These are phyloP conservation scores for Trichoderma sp. DNA, from an alignment of 2,329 filamentous ascomycete species.

Conservation along the genomic window DNA sequence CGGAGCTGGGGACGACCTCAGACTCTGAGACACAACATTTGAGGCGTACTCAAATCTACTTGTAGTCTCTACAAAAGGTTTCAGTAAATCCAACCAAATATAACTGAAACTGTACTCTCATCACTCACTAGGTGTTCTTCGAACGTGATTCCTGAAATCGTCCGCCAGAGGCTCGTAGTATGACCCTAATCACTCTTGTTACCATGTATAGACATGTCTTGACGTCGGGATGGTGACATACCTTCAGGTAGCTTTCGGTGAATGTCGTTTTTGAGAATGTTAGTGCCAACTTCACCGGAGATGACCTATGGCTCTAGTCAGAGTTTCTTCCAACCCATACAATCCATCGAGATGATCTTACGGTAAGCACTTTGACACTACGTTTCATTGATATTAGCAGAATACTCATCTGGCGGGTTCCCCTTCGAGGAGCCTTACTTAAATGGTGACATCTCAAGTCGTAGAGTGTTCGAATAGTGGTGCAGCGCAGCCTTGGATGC, in stretches of 20 bases:
- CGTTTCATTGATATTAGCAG: too few relatives aligned
- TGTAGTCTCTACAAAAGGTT: background rate
- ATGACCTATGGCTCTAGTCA: slow-evolving; percentile 19
- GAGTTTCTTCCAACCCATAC: background rate
- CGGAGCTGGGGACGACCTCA: slow-evolving; percentile 33
- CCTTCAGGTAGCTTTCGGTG: slow-evolving; percentile 9
- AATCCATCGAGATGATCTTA: background rate
- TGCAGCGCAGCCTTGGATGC: slow-evolving; percentile 34
- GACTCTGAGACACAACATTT: slow-evolving; percentile 31
- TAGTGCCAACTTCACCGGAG: slow-evolving; percentile 28
- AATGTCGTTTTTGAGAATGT: slow-evolving; percentile 25
- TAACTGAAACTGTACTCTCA: background rate
- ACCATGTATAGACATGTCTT: rapidly evolving
- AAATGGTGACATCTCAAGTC: slow-evolving; percentile 35
- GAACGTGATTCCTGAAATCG: slow-evolving; percentile 14
- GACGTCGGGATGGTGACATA: background rate
- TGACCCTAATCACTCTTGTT: background rate
- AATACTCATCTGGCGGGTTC: too few relatives aligned
- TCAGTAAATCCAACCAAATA: background rate
- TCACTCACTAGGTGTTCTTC: background rate
- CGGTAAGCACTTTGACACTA: slow-evolving; percentile 15
- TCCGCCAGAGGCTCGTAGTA: slow-evolving; percentile 6
- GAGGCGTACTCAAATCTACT: slow-evolving; percentile 17
- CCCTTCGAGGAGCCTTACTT: slow-evolving; percentile 26
- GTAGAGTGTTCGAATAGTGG: slow-evolving; percentile 32